Base-by-base conservation (phyloP, 2,329 filamentous ascomycete species). In the Penicillium sp. region DNA sequence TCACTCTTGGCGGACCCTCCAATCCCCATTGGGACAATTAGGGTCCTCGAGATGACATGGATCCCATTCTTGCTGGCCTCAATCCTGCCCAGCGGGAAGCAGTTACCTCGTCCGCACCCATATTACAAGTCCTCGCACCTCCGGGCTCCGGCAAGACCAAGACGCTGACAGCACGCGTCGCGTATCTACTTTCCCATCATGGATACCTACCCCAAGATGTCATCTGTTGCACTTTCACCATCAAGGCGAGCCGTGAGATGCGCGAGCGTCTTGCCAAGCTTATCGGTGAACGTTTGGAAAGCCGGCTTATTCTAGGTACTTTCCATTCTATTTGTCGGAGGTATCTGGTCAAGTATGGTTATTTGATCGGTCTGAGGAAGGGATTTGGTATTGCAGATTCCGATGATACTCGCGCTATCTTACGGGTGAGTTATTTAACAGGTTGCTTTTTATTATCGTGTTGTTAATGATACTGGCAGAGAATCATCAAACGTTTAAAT, bases 231-330 rank as follows among this genome's bases (percentile, higher is more conserved):
- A 97, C 91, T 0, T 98, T 98, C 64, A 98, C 93, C 1, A 89
- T 95, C 66, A 97, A 97, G 68, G 90, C 93, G 1, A 88, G 90
- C 14, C 80, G 78, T 14, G 91, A 97, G 72, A 98, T 98, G 91
- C 89, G 89, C 61, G 83, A 89, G 62, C 81, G 91, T 6, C 87
- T 97, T 46, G 82, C 84, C 0, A 84, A 79, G 48, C 77, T 87
- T n/a, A 76, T 97, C n/a, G 89, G 89, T 1, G 79, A 85, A 50
- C 84, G 84, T 5, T 72, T 84, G 13, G 87, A 89, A 63, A 83
- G 79, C 44, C 86, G 83, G 59, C 76, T 98, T 54, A 79, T 96
- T 26, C 74, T 98, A 3, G 91, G 91, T 14, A 98, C 93, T 0
- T 97, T 98, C 58, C 91, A 98, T 71, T 95, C 89, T 39, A 89